These are phyloP conservation scores for Anisodus tanguticus DNA, from an alignment of 257 asterid species.

Conservation along the genomic window DNA sequence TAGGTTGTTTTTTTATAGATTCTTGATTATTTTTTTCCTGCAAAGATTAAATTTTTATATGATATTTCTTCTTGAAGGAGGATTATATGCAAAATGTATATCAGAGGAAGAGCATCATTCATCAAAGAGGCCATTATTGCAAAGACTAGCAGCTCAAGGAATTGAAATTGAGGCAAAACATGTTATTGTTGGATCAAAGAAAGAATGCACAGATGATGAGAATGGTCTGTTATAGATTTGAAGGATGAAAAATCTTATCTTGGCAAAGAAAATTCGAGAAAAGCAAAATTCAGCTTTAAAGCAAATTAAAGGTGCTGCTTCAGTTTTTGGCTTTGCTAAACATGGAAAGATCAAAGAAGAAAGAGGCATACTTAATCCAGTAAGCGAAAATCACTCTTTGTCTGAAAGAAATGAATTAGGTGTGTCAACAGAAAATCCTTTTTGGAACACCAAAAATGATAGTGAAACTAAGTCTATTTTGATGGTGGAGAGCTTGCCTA, in stretches of 20 bases:
- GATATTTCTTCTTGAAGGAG: slow-evolving; percentile 51
- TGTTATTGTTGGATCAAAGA: slow-evolving; percentile 54
- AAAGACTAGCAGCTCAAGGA: slow-evolving; percentile 89
- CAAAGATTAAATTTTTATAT: background rate
- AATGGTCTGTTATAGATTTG: slow-evolving; percentile 72
- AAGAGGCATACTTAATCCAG: slow-evolving; percentile 29
- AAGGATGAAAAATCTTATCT: slow-evolving; percentile 54
- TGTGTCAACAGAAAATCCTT: slow-evolving; percentile 69
- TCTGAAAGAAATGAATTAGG: slow-evolving; percentile 42
- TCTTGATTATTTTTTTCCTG: too few species aligned
- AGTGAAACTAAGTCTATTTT: slow-evolving; percentile 51
- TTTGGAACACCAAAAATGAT: slow-evolving; percentile 45
- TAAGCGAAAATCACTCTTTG: slow-evolving; percentile 21
- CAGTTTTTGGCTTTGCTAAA: slow-evolving; percentile 51
- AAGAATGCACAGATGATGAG: slow-evolving; percentile 57
- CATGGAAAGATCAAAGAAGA: slow-evolving; percentile 48
- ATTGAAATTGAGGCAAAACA: slow-evolving; percentile 86
- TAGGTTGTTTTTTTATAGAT: too few species aligned
- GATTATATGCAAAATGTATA: slow-evolving; percentile 78
- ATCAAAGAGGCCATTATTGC: slow-evolving; percentile 85
- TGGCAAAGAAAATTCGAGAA: slow-evolving; percentile 30
- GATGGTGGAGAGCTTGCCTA: slow-evolving; percentile 51
- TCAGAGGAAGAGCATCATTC: slow-evolving; percentile 85
- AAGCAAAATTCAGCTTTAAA: slow-evolving; percentile 45
- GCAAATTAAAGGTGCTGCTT: slow-evolving; percentile 62